phyloP scores from a whole-genome alignment of 495 filamentous ascomycete species.

The Sphaerosporella brunnea region DNA sequence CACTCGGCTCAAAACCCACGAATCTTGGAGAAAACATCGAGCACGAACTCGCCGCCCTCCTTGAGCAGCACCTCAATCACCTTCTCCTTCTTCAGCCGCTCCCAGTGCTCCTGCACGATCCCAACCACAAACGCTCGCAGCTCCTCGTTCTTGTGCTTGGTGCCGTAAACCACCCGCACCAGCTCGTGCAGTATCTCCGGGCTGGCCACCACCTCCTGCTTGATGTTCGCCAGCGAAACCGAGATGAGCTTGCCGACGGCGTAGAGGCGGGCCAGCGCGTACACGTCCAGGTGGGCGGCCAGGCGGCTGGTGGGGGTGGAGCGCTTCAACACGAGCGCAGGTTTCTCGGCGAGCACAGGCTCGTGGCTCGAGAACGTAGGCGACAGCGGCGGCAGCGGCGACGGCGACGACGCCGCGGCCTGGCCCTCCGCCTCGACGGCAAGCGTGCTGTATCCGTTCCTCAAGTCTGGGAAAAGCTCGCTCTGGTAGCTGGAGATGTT shows the following conservation, averaged over 20 bases:
- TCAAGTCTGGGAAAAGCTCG: neutral
- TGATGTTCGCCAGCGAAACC: neutral
- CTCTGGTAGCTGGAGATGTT: constrained; percentile 3
- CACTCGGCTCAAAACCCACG: too few relatives aligned
- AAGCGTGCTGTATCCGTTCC: neutral
- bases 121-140: constrained; percentile 5
- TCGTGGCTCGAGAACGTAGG: neutral
- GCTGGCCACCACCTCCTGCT: neutral
- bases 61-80: neutral
- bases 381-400: neutral
- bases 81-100: neutral
- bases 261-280: constrained; percentile 3
- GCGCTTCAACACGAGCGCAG: neutral
- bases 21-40: constrained; percentile 4
- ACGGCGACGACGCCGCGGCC: neutral
- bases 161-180: constrained; percentile 4
- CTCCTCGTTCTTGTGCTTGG: constrained; percentile 3
- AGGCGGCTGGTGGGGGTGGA: neutral
- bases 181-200: constrained; percentile 5
- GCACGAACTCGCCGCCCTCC: constrained; percentile 1
- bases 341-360: neutral
- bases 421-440: too few relatives aligned
- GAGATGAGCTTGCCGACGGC: neutral
- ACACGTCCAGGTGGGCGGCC: constrained; percentile 2
- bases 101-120: constrained; percentile 4